Evolutionary conservation across 176 grass and related monocot species (phyloP).

Genomic region (Oryza rufipogon): DNA sequence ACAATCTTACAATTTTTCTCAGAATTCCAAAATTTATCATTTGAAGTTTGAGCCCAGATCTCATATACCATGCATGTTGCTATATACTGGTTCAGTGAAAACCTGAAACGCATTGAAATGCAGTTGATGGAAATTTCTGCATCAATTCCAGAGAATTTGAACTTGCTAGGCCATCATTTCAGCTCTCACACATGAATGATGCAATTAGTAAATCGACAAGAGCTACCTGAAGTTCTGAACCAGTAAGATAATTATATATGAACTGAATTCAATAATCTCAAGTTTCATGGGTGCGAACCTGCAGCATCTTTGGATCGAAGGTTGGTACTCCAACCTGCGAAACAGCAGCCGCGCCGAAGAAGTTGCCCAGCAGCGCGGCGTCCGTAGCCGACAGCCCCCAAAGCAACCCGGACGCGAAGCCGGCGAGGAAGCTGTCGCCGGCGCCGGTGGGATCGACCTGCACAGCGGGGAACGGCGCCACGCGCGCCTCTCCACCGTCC

Average conservation of each 20-base stretch:
- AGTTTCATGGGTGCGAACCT: slow-evolving; percentile 53
- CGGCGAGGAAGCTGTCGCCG: slow-evolving; percentile 88
- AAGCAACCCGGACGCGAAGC: slow-evolving; percentile 72
- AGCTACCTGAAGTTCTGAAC: background rate
- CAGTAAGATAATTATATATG: background rate
- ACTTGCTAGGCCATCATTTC: background rate
- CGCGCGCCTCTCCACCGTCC: slow-evolving; percentile 64
- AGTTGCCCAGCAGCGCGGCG: slow-evolving; percentile 84
- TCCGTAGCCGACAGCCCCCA: slow-evolving; percentile 79
- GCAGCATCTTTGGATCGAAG: slow-evolving; percentile 75
- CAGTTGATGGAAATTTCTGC: background rate
- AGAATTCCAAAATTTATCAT: background rate
- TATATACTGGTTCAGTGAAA: background rate
- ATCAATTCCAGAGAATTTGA: background rate
- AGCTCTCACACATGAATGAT: background rate
- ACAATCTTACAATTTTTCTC: background rate
- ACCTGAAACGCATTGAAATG: background rate
- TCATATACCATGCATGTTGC: background rate
- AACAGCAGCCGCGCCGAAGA: slow-evolving; percentile 75
- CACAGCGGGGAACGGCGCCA: slow-evolving; percentile 64
- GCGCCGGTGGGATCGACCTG: slow-evolving; percentile 95
- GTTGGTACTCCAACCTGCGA: slow-evolving; percentile 77
- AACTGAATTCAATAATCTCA: background rate
- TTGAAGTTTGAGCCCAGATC: background rate
- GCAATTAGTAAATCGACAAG: background rate